Evolutionary conservation across 768 basidiomycete species (phyloP).

Genomic region (Amanita rubescens): DNA sequence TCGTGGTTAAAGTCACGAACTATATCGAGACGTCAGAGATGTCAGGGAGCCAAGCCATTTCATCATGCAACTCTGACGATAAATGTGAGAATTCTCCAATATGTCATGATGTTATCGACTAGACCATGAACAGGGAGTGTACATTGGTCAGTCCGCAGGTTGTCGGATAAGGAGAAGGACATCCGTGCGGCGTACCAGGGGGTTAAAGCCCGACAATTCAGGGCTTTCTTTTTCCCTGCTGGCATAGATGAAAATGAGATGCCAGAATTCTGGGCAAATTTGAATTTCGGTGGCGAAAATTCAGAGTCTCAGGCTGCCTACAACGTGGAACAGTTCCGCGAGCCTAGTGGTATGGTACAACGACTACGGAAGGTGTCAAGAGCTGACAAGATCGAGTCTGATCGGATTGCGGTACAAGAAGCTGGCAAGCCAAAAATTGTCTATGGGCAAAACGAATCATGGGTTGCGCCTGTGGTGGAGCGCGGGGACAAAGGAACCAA

Average conservation of each 20-base stretch:
- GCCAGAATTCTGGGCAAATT: conserved; percentile 34
- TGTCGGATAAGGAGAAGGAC: conserved; percentile 22
- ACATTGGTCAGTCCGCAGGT: conserved; percentile 46
- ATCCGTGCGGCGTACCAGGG: conserved; percentile 29
- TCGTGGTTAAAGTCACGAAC: conserved; percentile 39
- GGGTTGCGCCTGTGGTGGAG: too few species aligned
- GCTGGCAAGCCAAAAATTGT: conserved; percentile 42
- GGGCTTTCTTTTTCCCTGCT: conserved; percentile 40
- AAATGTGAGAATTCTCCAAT: neutral
- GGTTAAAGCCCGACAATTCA: conserved; percentile 36
- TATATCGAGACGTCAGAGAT: conserved; percentile 12
- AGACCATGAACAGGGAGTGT: conserved; percentile 44
- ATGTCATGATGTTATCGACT: neutral
- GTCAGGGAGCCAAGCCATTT: conserved; percentile 15
- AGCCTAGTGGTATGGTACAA: conserved; percentile 26
- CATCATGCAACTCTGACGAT: conserved; percentile 5
- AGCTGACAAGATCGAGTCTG: conserved; percentile 34
- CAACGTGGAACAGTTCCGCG: conserved; percentile 27
- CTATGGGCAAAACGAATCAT: conserved; percentile 16
- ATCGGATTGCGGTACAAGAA: conserved; percentile 26
- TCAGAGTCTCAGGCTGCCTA: conserved; percentile 20
- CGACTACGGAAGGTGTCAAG: conserved; percentile 39
- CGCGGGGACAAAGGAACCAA: too few species aligned
- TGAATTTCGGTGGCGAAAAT: conserved; percentile 33
- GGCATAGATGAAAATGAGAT: conserved; percentile 37